Base-by-base conservation (phyloP, 345 rosid species). In the Passiflora organensis region DNA sequence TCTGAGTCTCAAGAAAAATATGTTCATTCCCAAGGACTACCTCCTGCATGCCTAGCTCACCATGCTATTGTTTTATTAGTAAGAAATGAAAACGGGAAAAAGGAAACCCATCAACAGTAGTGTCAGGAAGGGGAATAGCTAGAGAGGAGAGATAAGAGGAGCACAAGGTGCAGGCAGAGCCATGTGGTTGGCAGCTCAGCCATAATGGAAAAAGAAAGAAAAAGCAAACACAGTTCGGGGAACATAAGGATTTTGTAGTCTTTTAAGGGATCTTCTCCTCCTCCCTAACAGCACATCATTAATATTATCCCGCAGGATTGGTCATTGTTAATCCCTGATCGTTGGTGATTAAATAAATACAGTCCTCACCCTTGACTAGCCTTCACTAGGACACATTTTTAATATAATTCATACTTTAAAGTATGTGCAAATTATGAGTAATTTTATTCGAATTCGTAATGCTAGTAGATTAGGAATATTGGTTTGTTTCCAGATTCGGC, bases 191-290 rank as follows among this genome's bases (percentile, higher is more conserved):
- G 83, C 86, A 76, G 81, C 78, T 71, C 71, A 73, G 55, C 64
- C 56, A 5, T 38, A 43, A 42, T 1, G 48, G 62, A 48, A 47
- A 55, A 24, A 32, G 56, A 62, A 48, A 18, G 28, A 38, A 64
- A 71, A 61, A 61, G 74, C 62, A 72, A 70, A 64, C 74, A 60
- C 41, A 49, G 80, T 61, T 73, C 37, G 70, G 85, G 79, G 82
- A 80, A 75, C 83, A 76, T 76, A 66, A 55, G 80, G 89, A 86
- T 83, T 82, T 86, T 86, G 83, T 86, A 79, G 76, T 82, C 70
- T 75, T 84, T 78, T 87, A 74, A 85, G 89, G 87, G 94, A 85
- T 85, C 71, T 78, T 77, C 81, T 77, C 72, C 37, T 63, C 81
- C 72, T 65, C 42, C 69, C 70, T 32, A 46, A 43, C 60, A 56